Percentiles rank a stretch among this genome's conserved stretches.
phyloP scores from a whole-genome alignment of 148 eudicot species.

The Chenopodium berlandieri region DNA sequence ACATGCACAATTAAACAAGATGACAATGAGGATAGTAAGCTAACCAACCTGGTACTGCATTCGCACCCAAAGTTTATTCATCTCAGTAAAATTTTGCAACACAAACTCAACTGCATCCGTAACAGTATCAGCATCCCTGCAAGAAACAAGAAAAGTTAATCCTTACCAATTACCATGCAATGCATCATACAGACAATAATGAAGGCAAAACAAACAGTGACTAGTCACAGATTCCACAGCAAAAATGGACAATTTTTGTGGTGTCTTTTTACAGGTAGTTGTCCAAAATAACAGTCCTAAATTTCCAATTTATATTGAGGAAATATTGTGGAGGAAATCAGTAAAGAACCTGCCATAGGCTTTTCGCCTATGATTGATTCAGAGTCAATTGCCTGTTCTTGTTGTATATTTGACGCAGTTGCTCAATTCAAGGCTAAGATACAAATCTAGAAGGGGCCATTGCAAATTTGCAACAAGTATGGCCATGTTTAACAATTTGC shows the following conservation, averaged over 20 bases:
- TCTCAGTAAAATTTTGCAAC: conserved; percentile 94
- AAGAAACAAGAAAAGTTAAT: conserved; percentile 27
- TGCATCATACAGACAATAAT: not conserved
- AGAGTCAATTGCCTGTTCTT: not conserved
- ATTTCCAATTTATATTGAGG: not conserved
- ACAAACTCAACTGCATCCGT: conserved; percentile 94
- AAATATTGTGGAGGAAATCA: not conserved
- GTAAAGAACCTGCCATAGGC: not conserved
- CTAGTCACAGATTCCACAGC: not conserved
- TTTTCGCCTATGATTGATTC: not conserved
- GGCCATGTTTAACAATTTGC: not conserved
- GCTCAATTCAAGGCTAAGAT: not conserved
- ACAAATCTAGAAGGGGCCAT: not conserved
- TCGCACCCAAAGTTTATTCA: conserved; percentile 99
- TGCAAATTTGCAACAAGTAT: not conserved
- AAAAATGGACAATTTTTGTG: not conserved
- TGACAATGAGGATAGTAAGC: conserved; percentile 17
- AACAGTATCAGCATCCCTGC: conserved; percentile 91
- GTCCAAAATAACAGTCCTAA: not conserved
- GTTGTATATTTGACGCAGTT: not conserved
- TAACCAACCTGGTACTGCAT: conserved; percentile 95
- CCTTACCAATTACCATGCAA: not conserved
- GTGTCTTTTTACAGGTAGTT: not conserved
- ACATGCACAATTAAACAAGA: conserved; percentile 10
- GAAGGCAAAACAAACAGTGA: not conserved